Base-by-base conservation (phyloP, 345 rosid species). In the Euclidium syriacum region DNA sequence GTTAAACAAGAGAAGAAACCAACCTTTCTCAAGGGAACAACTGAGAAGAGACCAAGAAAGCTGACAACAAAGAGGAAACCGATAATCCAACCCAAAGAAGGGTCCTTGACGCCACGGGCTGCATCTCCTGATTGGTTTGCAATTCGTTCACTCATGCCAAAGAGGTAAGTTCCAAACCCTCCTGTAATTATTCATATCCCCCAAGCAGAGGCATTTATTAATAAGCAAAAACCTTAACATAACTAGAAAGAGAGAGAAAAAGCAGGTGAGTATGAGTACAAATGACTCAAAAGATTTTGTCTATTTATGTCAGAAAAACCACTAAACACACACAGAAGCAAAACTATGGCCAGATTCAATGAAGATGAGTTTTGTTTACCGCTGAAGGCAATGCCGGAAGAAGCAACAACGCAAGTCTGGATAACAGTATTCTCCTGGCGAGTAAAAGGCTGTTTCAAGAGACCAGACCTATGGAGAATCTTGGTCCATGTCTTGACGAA, bases 31-130 rank as follows among this genome's bases (percentile, higher is more conserved):
- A 90, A 79, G 59, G 91, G 90, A 39, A 85, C 90, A 19, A 87
- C 83, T 0, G 90, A 82, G 66, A 87, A 85, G 62, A 90, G 90
- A 58, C 97, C 97, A 53, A 82, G 81, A 78, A 87, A 85, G 83
- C 98, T 91, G 58, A 85, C 96, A 42, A 91, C 64, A 65, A 91
- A 85, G 40, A 91, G 89, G 75, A 87, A 91, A 41, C 79, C 86
- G 10, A 89, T 82, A 20, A 89, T 89, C 96, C 96, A 86, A 5
- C 80, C 62, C 19, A 86, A 20, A 1, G 82, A 72, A 7, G 82
- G 95, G 49, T 81, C 46, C 76, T 82, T 87, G 46, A 68, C 56
- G 32, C 77, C 80, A 27, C 56, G 71, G 7, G 5, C 2, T 12
- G 63, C 65, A 55, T 77, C 81, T 39, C 51, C 74, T 36, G 90